Percentiles rank a stretch among this genome's conserved stretches.
Evolutionary conservation across 2,329 filamentous ascomycete genomes (phyloP).

Genomic region (Rhinocladiella mackenziei): DNA sequence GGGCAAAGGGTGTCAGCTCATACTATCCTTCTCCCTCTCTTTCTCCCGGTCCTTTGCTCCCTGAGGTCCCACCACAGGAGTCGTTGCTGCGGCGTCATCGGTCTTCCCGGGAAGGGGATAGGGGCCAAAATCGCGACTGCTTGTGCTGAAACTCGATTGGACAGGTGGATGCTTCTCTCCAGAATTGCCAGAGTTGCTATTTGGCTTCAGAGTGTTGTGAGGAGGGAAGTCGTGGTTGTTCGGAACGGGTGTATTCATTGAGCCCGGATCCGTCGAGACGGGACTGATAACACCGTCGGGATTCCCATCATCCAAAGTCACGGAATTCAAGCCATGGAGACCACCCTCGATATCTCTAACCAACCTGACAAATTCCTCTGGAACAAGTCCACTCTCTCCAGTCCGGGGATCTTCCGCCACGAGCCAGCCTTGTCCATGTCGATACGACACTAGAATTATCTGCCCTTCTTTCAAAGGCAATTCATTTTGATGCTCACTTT

Average conservation of each 20-base stretch:
- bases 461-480: conserved; percentile 88
- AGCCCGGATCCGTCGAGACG: conserved; percentile 49
- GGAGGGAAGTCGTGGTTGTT: conserved; percentile 20
- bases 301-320: conserved; percentile 47
- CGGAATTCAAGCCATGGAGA: conserved; percentile 66
- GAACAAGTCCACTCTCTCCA: conserved; percentile 87
- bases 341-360: conserved; percentile 91
- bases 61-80: not conserved
- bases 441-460: conserved; percentile 92
- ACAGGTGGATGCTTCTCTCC: conserved; percentile 42
- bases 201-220: conserved; percentile 18
- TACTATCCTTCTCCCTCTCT: not conserved
- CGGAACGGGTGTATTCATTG: conserved; percentile 21
- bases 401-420: conserved; percentile 95
- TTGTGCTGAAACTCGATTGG: conserved; percentile 51
- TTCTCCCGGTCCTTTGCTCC: not conserved
- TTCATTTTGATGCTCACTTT: conserved; percentile 93
- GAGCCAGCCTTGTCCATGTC: conserved; percentile 94
- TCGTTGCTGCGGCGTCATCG: conserved; percentile 13
- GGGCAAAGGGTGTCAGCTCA: conserved; percentile 1
- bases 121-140: conserved; percentile 45
- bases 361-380: conserved; percentile 91
- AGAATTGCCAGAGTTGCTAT: conserved; percentile 9
- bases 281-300: conserved; percentile 51
- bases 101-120: conserved; percentile 17